These are phyloP conservation scores for Fusarium vanettenii DNA, from an alignment of 2,329 filamentous ascomycete genomes.

Conservation along the genomic window DNA sequence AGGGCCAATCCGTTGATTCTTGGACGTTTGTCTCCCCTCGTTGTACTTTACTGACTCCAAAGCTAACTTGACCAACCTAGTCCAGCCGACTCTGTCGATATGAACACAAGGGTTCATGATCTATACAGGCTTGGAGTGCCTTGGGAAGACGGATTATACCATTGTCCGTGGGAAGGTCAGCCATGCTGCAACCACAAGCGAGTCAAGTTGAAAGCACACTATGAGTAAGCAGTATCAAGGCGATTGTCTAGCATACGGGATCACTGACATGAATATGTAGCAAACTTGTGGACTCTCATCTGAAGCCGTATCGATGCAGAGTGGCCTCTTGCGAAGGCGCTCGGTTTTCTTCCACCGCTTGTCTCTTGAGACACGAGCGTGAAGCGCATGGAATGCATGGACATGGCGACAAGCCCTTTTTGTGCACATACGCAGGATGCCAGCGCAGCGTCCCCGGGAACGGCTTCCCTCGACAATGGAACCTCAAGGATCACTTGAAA, in stretches of 20 bases:
- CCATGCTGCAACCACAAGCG: slow-evolving; percentile 85
- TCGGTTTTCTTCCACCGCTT: slow-evolving; percentile 94
- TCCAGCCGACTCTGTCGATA: background rate
- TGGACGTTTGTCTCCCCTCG: background rate
- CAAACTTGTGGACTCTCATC: slow-evolving; percentile 96
- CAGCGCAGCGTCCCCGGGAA: slow-evolving; percentile 84
- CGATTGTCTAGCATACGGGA: background rate
- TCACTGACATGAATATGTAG: slow-evolving; percentile 59
- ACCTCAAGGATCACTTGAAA: slow-evolving; percentile 96
- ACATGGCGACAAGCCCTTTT: slow-evolving; percentile 85
- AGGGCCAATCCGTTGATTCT: background rate
- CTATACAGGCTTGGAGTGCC: slow-evolving; percentile 76
- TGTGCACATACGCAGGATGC: slow-evolving; percentile 88
- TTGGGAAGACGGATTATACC: slow-evolving; percentile 82
- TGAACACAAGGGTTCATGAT: slow-evolving; percentile 69
- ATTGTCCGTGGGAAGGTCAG: slow-evolving; percentile 87
- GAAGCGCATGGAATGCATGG: slow-evolving; percentile 96
- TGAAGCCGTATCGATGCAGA: slow-evolving; percentile 98
- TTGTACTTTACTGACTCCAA: background rate
- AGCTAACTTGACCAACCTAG: background rate
- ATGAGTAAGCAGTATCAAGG: slow-evolving; percentile 76
- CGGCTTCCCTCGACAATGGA: slow-evolving; percentile 95
- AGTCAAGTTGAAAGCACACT: slow-evolving; percentile 98
- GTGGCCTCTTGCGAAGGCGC: slow-evolving; percentile 82
- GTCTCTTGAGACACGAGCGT: slow-evolving; percentile 91